Conservation (phyloP, 345 rosid genomes). For the Salix arbutifolia region DNA sequence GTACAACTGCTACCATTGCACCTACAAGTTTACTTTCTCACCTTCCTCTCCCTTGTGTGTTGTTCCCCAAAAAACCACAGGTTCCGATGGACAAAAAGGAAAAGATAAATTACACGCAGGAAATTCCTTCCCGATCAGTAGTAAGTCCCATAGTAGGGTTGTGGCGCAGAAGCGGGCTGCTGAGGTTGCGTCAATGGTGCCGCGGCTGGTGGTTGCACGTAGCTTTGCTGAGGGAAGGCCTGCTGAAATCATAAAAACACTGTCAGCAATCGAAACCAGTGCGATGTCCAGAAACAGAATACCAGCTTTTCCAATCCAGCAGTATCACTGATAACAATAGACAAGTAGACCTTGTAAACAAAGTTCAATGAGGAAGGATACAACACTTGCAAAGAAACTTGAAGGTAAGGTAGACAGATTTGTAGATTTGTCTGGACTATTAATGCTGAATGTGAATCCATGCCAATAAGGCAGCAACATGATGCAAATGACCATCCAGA, state of each 20-base stretch:
- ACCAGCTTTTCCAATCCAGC: neutral
- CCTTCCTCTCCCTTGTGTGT: neutral
- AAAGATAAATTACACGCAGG: neutral
- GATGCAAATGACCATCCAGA: too few relatives aligned
- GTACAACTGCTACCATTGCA: neutral
- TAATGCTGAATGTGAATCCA: too few relatives aligned
- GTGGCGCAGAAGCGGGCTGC: constrained; percentile 53
- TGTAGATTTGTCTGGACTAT: too few relatives aligned
- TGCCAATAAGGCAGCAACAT: too few relatives aligned
- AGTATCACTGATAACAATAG: neutral
- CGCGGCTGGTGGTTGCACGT: constrained; percentile 53
- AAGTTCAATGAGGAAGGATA: too few relatives aligned
- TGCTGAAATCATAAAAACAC: constrained; percentile 18
- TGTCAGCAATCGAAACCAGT: constrained; percentile 8
- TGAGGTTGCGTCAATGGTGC: constrained; percentile 45
- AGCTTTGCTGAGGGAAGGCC: constrained; percentile 54
- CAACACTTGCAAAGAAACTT: too few relatives aligned
- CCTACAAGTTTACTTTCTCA: neutral
- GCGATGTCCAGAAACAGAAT: neutral
- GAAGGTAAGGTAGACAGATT: too few relatives aligned
- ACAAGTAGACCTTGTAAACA: too few relatives aligned
- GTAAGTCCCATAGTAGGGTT: constrained; percentile 58
- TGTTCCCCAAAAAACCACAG: neutral
- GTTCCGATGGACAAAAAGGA: neutral
- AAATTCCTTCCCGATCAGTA: constrained; percentile 26